These are phyloP conservation scores for Xylaria digitata DNA, from an alignment of 2,329 filamentous ascomycete species.

Conservation along the genomic window DNA sequence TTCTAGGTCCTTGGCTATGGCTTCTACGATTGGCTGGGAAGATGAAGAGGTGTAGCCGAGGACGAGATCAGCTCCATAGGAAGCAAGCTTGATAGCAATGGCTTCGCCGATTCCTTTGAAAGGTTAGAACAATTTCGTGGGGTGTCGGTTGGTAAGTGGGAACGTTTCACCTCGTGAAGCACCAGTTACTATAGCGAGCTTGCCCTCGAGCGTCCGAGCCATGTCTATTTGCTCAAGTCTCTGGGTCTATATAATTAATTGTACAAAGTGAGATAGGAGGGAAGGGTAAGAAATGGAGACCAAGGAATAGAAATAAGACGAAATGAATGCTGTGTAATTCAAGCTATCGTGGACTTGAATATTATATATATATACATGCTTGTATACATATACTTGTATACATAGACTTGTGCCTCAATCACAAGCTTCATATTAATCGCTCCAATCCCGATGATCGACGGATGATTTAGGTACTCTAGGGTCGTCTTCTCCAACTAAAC, in stretches of 20 bases:
- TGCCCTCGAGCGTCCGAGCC: conserved; percentile 69
- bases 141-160: background rate
- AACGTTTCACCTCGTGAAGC: conserved; percentile 75
- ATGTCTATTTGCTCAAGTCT: conserved; percentile 32
- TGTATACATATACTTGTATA: background rate
- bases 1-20: conserved; percentile 71
- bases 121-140: background rate
- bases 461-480: background rate
- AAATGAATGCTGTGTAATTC: background rate
- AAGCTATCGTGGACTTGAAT: background rate
- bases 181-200: conserved; percentile 82
- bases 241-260: conserved; percentile 1
- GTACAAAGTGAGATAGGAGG: background rate
- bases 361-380: background rate
- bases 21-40: conserved; percentile 59
- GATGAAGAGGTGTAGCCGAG: conserved; percentile 73
- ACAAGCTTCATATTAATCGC: conserved; percentile 19
- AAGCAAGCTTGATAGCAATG: conserved; percentile 75
- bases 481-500: background rate
- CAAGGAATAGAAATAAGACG: background rate
- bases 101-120: conserved; percentile 74
- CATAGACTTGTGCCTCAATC: background rate
- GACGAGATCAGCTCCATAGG: conserved; percentile 75
- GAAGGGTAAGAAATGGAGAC: background rate
- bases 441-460: conserved; percentile 21